phyloP scores from a whole-genome alignment of 148 eudicot species.

The Rhododendron williamsianum region DNA sequence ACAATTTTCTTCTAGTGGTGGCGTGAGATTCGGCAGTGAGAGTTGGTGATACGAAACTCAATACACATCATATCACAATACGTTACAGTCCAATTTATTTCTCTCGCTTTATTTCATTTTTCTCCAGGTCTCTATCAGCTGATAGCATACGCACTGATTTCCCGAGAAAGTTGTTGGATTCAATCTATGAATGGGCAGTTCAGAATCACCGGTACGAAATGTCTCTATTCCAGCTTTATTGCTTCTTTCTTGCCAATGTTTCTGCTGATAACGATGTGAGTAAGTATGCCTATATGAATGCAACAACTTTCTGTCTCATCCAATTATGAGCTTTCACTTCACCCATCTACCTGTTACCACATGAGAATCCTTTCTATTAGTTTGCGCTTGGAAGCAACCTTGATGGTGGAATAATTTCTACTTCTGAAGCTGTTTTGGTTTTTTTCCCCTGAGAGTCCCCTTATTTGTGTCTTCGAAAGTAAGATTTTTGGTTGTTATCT shows the following conservation, averaged over 20 bases:
- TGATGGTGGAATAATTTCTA: neutral
- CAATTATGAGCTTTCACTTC: conserved; percentile 4
- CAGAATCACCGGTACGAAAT: neutral
- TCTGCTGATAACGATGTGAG: neutral
- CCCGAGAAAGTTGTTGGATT: conserved; percentile 1
- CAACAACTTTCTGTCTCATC: neutral
- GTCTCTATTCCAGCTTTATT: conserved; percentile 1
- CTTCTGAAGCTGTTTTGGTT: neutral
- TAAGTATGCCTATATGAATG: neutral
- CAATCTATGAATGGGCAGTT: neutral
- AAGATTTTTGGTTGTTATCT: neutral
- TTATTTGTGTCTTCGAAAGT: neutral
- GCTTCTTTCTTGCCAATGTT: neutral
- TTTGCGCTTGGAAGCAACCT: neutral
- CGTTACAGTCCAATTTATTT: neutral
- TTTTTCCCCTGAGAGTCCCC: neutral
- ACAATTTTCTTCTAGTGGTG: neutral
- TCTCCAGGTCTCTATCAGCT: neutral
- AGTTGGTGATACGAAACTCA: neutral
- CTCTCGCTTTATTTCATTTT: neutral
- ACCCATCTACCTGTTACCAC: neutral
- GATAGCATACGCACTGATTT: neutral
- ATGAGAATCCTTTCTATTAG: neutral
- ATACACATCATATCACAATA: neutral
- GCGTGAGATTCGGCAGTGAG: neutral